phyloP scores from a whole-genome alignment of 495 filamentous ascomycete genomes.

The Apiosordaria backusii region DNA sequence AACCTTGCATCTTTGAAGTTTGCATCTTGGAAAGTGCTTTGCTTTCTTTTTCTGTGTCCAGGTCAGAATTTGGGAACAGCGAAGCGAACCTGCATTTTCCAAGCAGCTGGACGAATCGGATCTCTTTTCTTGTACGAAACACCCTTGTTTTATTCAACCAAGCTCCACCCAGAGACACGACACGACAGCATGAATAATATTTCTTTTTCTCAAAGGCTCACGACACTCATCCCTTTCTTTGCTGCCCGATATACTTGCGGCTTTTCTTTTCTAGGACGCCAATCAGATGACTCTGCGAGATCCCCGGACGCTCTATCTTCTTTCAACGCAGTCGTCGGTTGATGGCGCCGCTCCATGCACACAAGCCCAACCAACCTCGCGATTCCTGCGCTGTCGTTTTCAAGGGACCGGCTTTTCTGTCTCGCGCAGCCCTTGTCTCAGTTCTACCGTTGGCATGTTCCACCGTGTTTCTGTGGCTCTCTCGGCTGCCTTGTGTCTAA shows the following conservation, averaged over 20 bases:
- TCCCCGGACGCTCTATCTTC: background rate
- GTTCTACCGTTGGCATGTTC: constrained; percentile 24
- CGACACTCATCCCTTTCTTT: background rate
- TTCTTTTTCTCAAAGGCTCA: background rate
- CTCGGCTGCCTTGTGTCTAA: background rate
- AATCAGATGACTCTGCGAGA: background rate
- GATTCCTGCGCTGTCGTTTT: background rate
- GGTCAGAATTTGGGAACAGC: background rate
- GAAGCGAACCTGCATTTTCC: background rate
- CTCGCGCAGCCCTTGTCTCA: constrained; percentile 11
- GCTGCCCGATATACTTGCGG: too few relatives aligned
- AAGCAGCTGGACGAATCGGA: background rate
- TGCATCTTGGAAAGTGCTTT: background rate
- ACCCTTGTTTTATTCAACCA: background rate
- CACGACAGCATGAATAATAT: too few relatives aligned
- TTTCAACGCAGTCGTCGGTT: background rate
- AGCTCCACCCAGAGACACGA: background rate
- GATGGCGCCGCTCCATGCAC: background rate
- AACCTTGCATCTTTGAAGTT: background rate
- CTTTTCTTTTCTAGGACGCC: background rate
- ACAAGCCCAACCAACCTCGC: constrained; percentile 1
- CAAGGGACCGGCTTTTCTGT: background rate
- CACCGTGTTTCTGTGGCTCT: constrained; percentile 22
- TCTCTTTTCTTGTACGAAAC: background rate
- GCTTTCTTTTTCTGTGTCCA: background rate